Conservation (phyloP, 805 yeast genomes). For the Maudiozyma bulderi region DNA sequence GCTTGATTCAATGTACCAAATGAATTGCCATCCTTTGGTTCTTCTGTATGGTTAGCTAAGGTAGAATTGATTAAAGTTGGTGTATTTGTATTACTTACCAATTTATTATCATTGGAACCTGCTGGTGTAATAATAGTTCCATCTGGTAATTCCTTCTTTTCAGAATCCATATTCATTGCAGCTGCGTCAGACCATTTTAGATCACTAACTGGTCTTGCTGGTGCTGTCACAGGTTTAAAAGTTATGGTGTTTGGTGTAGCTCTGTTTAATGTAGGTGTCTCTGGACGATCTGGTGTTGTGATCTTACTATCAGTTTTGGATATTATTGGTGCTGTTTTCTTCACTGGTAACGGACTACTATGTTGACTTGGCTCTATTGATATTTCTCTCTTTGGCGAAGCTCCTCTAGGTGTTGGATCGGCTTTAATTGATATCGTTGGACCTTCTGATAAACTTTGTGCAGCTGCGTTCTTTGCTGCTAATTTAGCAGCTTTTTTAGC, state of each 20-base stretch:
- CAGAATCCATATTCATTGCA: conserved; percentile 27
- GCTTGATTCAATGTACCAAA: conserved; percentile 2
- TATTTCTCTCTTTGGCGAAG: conserved; percentile 4
- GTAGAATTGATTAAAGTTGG: conserved; percentile 14
- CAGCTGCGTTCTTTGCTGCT: conserved; percentile 21
- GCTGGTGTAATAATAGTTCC: conserved; percentile 6
- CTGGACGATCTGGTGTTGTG: not conserved
- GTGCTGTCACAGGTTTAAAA: conserved; percentile 45
- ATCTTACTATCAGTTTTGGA: not conserved
- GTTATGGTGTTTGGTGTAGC: not conserved
- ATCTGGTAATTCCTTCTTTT: conserved; percentile 9
- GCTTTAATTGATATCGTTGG: conserved; percentile 8
- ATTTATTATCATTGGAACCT: conserved; percentile 4
- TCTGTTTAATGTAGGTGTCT: not conserved
- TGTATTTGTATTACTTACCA: conserved; percentile 12
- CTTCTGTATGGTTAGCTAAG: not conserved
- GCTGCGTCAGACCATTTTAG: conserved; percentile 51
- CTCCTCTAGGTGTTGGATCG: conserved; percentile 1
- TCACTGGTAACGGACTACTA: not conserved
- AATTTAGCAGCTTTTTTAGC: conserved; percentile 29
- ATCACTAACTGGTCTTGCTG: conserved; percentile 44
- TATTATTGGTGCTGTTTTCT: not conserved
- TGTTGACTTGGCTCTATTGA: conserved; percentile 6
- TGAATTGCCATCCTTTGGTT: not conserved
- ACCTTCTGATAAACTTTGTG: conserved; percentile 7